phyloP scores from a whole-genome alignment of 805 yeast species.

The Candida methanosorbosa region DNA sequence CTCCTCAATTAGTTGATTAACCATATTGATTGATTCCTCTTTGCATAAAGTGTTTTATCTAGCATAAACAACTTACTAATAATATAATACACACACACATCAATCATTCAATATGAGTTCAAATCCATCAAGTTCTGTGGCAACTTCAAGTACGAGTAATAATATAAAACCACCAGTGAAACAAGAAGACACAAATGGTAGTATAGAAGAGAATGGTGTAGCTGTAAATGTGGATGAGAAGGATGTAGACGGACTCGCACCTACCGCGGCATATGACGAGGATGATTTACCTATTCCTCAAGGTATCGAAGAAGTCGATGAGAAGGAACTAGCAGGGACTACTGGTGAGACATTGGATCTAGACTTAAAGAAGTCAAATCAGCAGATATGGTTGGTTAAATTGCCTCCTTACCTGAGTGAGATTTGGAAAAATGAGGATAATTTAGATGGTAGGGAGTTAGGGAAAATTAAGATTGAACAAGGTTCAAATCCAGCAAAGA shows the following conservation, averaged over 20 bases:
- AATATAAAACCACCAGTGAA: too few species aligned
- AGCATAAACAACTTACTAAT: too few species aligned
- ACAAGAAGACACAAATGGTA: too few species aligned
- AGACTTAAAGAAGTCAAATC: conserved; percentile 50
- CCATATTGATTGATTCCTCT: too few species aligned
- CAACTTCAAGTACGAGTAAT: too few species aligned
- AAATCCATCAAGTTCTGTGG: too few species aligned
- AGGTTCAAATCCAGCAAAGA: conserved; percentile 26
- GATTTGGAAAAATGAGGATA: conserved; percentile 60
- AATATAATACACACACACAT: too few species aligned
- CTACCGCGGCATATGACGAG: conserved; percentile 19
- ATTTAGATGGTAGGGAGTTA: conserved; percentile 62
- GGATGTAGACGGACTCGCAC: conserved; percentile 5
- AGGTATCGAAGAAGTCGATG: conserved; percentile 27
- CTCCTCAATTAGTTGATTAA: too few species aligned
- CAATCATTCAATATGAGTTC: too few species aligned
- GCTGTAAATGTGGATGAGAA: background rate
- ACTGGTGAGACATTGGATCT: conserved; percentile 68
- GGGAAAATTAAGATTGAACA: conserved; percentile 74
- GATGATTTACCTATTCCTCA: conserved; percentile 24
- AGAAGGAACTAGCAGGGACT: conserved; percentile 24
- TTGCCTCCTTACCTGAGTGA: conserved; percentile 83
- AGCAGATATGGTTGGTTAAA: conserved; percentile 88
- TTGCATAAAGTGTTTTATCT: too few species aligned
- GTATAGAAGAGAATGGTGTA: background rate